phyloP scores from a whole-genome alignment of 2,329 filamentous ascomycete genomes.

The Diaporthe vexans region DNA sequence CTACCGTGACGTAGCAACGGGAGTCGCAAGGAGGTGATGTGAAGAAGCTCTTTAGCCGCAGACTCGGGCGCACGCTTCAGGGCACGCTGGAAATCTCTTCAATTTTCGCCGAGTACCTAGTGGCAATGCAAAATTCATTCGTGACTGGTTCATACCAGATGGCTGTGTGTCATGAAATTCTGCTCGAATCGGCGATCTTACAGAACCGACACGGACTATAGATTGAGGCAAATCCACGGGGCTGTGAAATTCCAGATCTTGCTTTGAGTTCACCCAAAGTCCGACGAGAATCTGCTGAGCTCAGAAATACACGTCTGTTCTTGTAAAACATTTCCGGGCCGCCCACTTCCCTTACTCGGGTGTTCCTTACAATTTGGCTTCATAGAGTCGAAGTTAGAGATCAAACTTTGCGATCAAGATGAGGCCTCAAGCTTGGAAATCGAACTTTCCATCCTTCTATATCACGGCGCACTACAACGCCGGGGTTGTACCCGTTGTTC shows the following conservation, averaged over 20 bases:
- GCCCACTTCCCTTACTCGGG: conserved; percentile 8
- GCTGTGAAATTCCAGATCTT: not conserved
- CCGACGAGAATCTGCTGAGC: not conserved
- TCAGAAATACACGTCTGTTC: not conserved
- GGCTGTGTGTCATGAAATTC: not conserved
- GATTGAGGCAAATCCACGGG: conserved; percentile 1
- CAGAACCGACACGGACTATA: not conserved
- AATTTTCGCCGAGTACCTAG: not conserved
- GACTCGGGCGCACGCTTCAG: conserved; percentile 15
- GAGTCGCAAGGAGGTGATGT: not conserved
- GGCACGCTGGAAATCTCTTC: not conserved
- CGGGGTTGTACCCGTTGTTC: not conserved
- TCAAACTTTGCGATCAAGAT: conserved; percentile 17
- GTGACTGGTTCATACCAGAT: not conserved
- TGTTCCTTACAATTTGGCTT: not conserved
- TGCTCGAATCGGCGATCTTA: not conserved
- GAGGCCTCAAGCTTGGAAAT: conserved; percentile 6
- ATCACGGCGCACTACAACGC: not conserved
- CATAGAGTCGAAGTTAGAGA: not conserved
- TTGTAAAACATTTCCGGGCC: not conserved
- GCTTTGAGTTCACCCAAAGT: conserved; percentile 6
- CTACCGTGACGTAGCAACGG: conserved; percentile 1
- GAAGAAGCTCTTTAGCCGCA: not conserved
- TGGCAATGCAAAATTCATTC: not conserved
- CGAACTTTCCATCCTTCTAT: conserved; percentile 5